These are phyloP conservation scores for Macrolepiota albuminosa DNA, from an alignment of 768 basidiomycete species.

Conservation along the genomic window DNA sequence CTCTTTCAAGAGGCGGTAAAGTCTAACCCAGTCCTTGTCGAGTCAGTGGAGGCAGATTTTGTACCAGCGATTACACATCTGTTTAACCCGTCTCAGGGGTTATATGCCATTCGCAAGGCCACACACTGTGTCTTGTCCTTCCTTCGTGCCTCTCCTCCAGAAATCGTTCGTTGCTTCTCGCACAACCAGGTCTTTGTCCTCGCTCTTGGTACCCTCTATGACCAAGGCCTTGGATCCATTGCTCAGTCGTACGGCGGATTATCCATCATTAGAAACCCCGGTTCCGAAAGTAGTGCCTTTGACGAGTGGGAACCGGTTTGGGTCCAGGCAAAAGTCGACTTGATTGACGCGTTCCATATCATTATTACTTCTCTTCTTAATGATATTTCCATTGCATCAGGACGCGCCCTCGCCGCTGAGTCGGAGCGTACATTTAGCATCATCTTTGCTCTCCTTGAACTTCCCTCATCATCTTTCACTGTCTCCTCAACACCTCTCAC, in stretches of 20 bases:
- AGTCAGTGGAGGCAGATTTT: conserved; percentile 37
- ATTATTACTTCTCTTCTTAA: conserved; percentile 45
- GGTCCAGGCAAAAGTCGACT: conserved; percentile 67
- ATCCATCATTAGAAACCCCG: conserved; percentile 22
- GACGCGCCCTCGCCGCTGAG: conserved; percentile 37
- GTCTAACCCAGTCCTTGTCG: conserved; percentile 26
- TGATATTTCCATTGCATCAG: conserved; percentile 41
- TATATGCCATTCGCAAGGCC: conserved; percentile 64
- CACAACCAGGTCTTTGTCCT: conserved; percentile 47
- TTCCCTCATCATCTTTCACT: conserved; percentile 31
- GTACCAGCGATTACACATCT: conserved; percentile 56
- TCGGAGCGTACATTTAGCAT: conserved; percentile 53
- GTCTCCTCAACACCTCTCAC: conserved; percentile 20
- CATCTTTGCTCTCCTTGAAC: conserved; percentile 53
- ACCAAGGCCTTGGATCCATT: conserved; percentile 48
- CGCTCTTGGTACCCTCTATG: conserved; percentile 57
- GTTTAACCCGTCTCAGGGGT: conserved; percentile 39
- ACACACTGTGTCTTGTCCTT: conserved; percentile 52
- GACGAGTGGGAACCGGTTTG: conserved; percentile 72
- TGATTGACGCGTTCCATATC: conserved; percentile 67
- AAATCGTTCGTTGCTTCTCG: conserved; percentile 47
- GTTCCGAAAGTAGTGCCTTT: conserved; percentile 23
- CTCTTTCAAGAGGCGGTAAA: conserved; percentile 38
- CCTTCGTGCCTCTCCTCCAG: conserved; percentile 44
- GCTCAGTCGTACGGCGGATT: conserved; percentile 61